Conservation (phyloP, 768 basidiomycete genomes). For the Hygrophoropsis aurantiaca region DNA sequence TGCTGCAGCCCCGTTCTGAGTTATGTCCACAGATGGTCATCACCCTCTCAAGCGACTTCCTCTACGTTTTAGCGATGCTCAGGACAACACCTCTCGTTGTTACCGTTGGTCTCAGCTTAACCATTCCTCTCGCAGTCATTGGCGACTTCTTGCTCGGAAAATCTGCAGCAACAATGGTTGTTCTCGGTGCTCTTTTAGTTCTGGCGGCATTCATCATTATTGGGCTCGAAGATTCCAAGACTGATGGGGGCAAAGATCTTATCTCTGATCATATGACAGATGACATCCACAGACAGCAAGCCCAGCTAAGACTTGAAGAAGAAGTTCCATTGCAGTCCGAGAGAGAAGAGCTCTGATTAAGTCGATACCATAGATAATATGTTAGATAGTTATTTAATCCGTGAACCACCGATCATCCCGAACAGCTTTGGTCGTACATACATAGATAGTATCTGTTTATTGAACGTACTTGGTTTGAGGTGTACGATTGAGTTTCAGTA, state of each 20-base stretch:
- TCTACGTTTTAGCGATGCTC: constrained; percentile 90
- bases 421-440: too few species aligned
- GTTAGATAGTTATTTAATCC: too few species aligned
- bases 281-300: constrained; percentile 4
- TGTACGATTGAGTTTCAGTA: too few species aligned
- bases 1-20: not conserved
- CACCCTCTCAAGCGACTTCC: constrained; percentile 79
- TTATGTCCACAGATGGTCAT: constrained; percentile 65
- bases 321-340: constrained; percentile 9
- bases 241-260: constrained; percentile 30
- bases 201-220: constrained; percentile 75
- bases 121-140: constrained; percentile 87
- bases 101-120: constrained; percentile 89
- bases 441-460: too few species aligned
- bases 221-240: constrained; percentile 53
- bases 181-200: constrained; percentile 77
- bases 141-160: constrained; percentile 73
- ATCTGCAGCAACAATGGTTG: constrained; percentile 55
- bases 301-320: constrained; percentile 7
- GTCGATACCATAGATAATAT: too few species aligned
- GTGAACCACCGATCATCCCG: too few species aligned
- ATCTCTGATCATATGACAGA: constrained; percentile 2
- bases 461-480: too few species aligned
- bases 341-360: not conserved
- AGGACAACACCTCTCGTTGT: constrained; percentile 95